Conservation (phyloP, 176 grass and related monocot genomes). For the Poa pratensis region DNA sequence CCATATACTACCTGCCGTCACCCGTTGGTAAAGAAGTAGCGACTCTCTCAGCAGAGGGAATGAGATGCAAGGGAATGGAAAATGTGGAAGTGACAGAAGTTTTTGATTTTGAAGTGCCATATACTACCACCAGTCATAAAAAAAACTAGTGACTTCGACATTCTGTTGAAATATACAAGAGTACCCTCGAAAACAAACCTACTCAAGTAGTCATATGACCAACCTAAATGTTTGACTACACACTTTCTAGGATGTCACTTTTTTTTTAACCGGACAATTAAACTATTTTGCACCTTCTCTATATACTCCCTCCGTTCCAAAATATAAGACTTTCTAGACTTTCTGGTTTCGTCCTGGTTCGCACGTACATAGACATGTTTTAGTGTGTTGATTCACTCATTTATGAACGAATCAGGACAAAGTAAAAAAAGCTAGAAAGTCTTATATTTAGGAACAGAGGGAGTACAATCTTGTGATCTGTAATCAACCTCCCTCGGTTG, state of each 20-base stretch:
- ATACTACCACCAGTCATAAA: not conserved
- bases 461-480: constrained; percentile 18
- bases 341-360: too few species aligned
- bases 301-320: not conserved
- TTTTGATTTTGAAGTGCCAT: constrained; percentile 14
- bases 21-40: not conserved
- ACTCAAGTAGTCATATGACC: not conserved
- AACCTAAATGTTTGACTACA: constrained; percentile 20
- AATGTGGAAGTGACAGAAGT: constrained; percentile 3
- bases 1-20: not conserved
- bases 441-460: too few species aligned
- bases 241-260: not conserved
- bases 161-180: constrained; percentile 19
- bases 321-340: too few species aligned
- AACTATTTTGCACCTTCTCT: not conserved
- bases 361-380: too few species aligned
- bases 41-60: not conserved
- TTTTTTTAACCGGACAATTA: constrained; percentile 12
- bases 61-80: not conserved
- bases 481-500: not conserved
- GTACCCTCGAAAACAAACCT: not conserved
- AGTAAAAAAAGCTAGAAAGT: too few species aligned
- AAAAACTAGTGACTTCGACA: constrained; percentile 15
- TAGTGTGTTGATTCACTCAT: too few species aligned
- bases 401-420: too few species aligned